Evolutionary conservation across 2,329 filamentous ascomycete species (phyloP).

Genomic region (Zymoseptoria passerinii): DNA sequence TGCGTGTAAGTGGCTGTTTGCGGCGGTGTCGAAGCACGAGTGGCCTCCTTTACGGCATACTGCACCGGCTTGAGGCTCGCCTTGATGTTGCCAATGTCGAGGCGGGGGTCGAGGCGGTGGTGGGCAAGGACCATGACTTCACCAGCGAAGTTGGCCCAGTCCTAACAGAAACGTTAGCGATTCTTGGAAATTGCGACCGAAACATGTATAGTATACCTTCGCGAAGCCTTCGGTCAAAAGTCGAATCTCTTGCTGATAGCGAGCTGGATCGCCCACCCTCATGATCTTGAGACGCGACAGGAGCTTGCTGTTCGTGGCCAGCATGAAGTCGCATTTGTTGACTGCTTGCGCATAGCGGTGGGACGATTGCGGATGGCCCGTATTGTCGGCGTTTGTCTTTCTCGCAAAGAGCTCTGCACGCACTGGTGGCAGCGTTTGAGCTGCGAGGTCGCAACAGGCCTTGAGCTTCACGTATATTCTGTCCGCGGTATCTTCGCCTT

Average conservation of each 20-base stretch:
- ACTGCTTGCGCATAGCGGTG: constrained; percentile 64
- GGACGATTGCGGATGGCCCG: constrained; percentile 28
- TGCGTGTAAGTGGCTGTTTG: constrained; percentile 52
- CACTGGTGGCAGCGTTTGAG: constrained; percentile 62
- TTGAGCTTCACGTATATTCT: constrained; percentile 70
- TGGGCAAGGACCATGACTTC: constrained; percentile 46
- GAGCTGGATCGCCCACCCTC: constrained; percentile 74
- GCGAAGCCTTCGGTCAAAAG: constrained; percentile 68
- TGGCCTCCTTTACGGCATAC: constrained; percentile 72
- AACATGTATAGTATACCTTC: constrained; percentile 32
- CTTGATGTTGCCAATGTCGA: constrained; percentile 56
- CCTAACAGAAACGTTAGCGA: constrained; percentile 35
- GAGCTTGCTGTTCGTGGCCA: constrained; percentile 65
- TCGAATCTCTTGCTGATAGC: constrained; percentile 57
- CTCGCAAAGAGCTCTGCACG: constrained; percentile 57
- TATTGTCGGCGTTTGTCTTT: constrained; percentile 54
- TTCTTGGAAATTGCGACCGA: neutral
- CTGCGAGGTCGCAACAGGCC: constrained; percentile 63
- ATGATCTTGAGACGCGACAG: constrained; percentile 66
- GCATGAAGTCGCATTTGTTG: constrained; percentile 59
- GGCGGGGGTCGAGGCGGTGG: constrained; percentile 26
- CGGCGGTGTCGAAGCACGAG: constrained; percentile 59
- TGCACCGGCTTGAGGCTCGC: constrained; percentile 71
- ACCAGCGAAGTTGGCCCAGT: constrained; percentile 59
- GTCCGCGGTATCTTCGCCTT: constrained; percentile 78